Evolutionary conservation across 179 eudicot genomes (phyloP), one percentile per base, ranked within the genome.

Genomic region (Pouteria campechiana): DNA sequence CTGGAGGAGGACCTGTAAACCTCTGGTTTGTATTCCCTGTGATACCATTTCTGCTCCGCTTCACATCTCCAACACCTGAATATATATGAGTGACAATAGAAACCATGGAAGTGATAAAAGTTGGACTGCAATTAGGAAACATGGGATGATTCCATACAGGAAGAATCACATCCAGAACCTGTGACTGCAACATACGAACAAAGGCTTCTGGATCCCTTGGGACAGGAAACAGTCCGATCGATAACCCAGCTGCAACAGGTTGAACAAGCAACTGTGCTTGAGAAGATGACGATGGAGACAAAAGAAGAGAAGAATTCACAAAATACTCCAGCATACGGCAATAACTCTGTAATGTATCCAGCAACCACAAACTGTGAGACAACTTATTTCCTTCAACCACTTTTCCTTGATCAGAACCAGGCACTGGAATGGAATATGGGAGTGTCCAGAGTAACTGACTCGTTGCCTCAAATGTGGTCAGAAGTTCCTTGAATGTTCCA

Each of bases 181-280:
- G 98, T 41, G 85, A 69, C 65, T 90, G 98, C 45, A 90, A 76
- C 92, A 87, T 77, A 15, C 98, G 83, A 29, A 87, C 81, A 71
- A 90, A 90, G 33, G 64, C 92, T 57, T 90, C 96, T 15, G 94
- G 92, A 30, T 90, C 98, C 39, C 81, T 79, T 3, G 98, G 98
- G 58, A 90, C 92, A 60, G 98, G 98, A 66, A 90, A 90, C 67
- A 90, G 57, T 29, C 98, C 98, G 52, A 90, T 87, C 27, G 98
- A 90, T 62, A 90, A 65, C 38, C 96, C 94, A 43, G 79, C 88
- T 25, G 92, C 94, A 61, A 70, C 86, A 25, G 98, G 94, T 68
- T 90, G 98, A 51, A 90, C 88, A 61, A 90, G 95, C 50, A 87
- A 69, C 68, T 87, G 96, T 48, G 82, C 63, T 63, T 90, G 98